phyloP scores from a whole-genome alignment of 345 rosid species.

The Luvunga scandens region DNA sequence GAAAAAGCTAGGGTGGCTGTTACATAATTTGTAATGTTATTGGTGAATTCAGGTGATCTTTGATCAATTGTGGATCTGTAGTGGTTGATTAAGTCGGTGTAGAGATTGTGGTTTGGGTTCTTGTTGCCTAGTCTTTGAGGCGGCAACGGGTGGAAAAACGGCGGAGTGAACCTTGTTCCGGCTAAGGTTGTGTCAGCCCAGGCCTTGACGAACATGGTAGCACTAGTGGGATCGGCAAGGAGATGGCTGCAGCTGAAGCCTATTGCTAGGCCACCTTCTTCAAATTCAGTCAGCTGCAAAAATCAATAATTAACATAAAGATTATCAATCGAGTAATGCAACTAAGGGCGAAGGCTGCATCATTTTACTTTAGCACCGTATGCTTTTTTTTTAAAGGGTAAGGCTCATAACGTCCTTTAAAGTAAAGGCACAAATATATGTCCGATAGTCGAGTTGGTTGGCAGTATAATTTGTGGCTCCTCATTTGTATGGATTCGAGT shows the following conservation, averaged over 20 bases:
- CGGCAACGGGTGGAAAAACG: conserved; percentile 46
- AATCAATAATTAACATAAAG: neutral
- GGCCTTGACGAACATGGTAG: conserved; percentile 55
- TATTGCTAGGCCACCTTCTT: conserved; percentile 67
- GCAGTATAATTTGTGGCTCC: too few species aligned
- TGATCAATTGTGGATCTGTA: conserved; percentile 32
- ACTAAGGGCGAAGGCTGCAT: neutral
- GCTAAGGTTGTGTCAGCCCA: conserved; percentile 64
- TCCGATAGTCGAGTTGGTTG: too few species aligned
- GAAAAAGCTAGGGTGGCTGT: conserved; percentile 43
- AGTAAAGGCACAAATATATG: neutral
- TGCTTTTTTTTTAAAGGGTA: too few species aligned
- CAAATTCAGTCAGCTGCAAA: conserved; percentile 71
- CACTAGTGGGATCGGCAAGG: conserved; percentile 58
- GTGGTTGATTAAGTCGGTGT: conserved; percentile 33
- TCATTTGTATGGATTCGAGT: too few species aligned
- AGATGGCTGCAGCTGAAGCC: conserved; percentile 75
- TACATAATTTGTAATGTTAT: conserved; percentile 11
- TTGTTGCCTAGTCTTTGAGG: conserved; percentile 18
- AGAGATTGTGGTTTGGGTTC: conserved; percentile 14
- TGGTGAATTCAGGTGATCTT: conserved; percentile 4
- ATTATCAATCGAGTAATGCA: too few species aligned
- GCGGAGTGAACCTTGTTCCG: conserved; percentile 39
- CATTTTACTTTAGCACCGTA: too few species aligned
- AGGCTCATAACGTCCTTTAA: too few species aligned